Evolutionary conservation across 306 rosid species (phyloP), one percentile per base, ranked within the genome.

Genomic region (Corylus heterophylla): DNA sequence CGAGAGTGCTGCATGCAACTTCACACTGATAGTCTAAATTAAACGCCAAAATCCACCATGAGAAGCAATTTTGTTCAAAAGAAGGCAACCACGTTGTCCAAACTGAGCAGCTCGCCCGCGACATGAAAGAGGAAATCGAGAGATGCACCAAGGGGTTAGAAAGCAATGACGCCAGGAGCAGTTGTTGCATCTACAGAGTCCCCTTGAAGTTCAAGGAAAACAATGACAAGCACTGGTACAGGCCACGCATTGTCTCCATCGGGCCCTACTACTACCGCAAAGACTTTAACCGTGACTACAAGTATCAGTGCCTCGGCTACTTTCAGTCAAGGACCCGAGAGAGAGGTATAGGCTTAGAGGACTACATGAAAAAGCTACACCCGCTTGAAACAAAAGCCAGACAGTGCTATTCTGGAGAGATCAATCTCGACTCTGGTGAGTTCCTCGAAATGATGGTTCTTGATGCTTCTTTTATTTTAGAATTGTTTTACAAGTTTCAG

Each of bases 391-490:
- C 0, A 12, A 0, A 13, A 2, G 18, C 8, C 2, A 27, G 44
- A 29, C 9, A 12, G 3, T 29, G 69, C 13, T 87, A 87, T 63
- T 72, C 85, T 25, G 85, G 82, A 48, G 67, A 17, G 0, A 69
- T 82, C 22, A 14, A 54, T 0, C 20, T 54, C 58, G 0, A 1
- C 1, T 17, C 8, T 8, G 4, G 1, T 62, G 42, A 4, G 3
- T 62, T 62, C 17, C 18, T 61, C 17, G 68, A 61, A 61, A 61
- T 61, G n/a, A 61, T 61, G n/a, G 42, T 61, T 27, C 3, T 61
- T 25, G 68, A 61, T 61, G 68, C 17, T 4, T 61, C 39, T 29
- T 61, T 61, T 27, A 27, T 25, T 27, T 1, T 58, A 11, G 64
- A 22, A 25, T 7, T 58, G 7, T 20, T 58, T 22, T 5, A 58